Base-by-base conservation (phyloP, 2,329 filamentous ascomycete genomes). In the Colletotrichum salicis region DNA sequence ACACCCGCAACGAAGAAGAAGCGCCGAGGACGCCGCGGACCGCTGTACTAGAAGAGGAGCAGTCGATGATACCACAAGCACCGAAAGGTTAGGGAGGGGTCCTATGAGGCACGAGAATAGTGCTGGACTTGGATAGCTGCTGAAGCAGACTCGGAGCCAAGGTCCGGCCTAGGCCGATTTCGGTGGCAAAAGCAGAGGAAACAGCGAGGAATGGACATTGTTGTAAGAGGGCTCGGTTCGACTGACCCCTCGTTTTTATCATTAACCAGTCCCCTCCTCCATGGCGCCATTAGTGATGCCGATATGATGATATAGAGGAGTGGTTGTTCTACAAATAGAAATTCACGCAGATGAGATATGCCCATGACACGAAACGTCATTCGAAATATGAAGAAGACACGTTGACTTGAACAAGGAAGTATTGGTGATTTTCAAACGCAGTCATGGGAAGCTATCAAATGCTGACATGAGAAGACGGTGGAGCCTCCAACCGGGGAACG, bases 21-120 rank as follows among this genome's bases (percentile, higher is more conserved):
- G 37, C 63, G 22, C 63, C n/a, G 6, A n/a, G 29, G 22, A 37
- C 29, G 10, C 45, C 45, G 31, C 60, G 48, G 52, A n/a, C 29
- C 37, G 62, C 35, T 33, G 58, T 54, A 35, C 10, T 67, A 63
- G 33, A 64, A 19, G 41, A 31, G 55, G 48, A 48, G 27, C 35
- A 67, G 67, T 65, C 27, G 68, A 73, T 73, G 71, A 73, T 73
- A 73, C 71, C 71, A 72, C 62, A 59, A 52, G 62, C 67, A 68
- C 55, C 19, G 51, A 56, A 35, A 31, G 33, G 41, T 15, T 11
- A 41, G 45, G n/a, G 13, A 59, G 33, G 55, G 55, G 19, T 15
- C 64, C n/a, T 22, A 24, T 51, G 24, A 29, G 22, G 51, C 62
- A 58, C 56, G 37, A 35, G 41, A 35, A 52, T 56, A 51, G 54